Evolutionary conservation across 2,329 filamentous ascomycete genomes (phyloP), one percentile per base, ranked within the genome.

Genomic region (Orbilia oligospora): DNA sequence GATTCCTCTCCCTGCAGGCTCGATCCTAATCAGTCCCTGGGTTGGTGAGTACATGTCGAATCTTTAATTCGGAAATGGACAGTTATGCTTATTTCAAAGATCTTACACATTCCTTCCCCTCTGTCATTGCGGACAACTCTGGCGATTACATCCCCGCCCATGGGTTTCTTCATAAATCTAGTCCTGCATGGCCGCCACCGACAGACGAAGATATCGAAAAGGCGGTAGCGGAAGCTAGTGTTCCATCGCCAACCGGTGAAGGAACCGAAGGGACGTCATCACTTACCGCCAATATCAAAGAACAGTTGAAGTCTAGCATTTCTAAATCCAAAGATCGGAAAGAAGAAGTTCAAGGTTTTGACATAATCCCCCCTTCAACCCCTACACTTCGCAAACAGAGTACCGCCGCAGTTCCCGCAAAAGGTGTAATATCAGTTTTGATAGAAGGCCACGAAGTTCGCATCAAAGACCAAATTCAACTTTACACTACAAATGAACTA

Each of bases 91-190:
- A 41, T 48, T 56, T 20, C 2, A 46, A 51, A 77, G 96, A 99
- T 83, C 86, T 98, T 67, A 97, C 93, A 0, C 95, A 98, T 83
- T 97, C 94, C 0, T 98, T 98, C 80, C 96, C 96, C 0, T 97
- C 94, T 81, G 88, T 97, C n/a, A 88, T 89, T 1, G 89, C 87
- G 4, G 81, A 81, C 22, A 81, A 81, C 64, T 80, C 69, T 20
- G 78, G 80, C 64, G 96, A 99, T 83, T 98, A 97, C 82, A 95
- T 99, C 38, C 96, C 96, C 3, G 86, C 90, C 0, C 88, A 91
- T 81, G 96, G 96, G 0, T 98, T 99, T 82, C 91, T 97, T 80
- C 94, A 98, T 81, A 93, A 92, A 82, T 96, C 95, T 0, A 97
- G 93, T 0, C 87, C 89, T 69, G 90, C 92, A n/a, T 99, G 96